Evolutionary conservation across 1,139 yeast genomes (phyloP).

Genomic region (Trichomonascaceae sp.): DNA sequence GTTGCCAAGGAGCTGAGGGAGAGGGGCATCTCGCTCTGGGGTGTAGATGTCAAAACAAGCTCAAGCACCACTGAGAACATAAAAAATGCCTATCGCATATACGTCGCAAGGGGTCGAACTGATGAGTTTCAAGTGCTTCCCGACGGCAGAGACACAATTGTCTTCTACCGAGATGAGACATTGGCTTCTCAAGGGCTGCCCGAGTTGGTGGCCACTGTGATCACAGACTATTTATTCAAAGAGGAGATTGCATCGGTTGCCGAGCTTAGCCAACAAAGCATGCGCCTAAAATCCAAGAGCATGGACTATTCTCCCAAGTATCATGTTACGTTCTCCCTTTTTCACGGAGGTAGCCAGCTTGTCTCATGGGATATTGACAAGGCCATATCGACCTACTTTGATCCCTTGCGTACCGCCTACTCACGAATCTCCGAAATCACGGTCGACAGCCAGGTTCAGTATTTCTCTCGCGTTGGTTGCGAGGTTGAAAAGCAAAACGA

Average conservation of each 20-base stretch:
- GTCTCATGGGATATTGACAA: slow-evolving; percentile 45
- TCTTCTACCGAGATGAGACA: slow-evolving; percentile 35
- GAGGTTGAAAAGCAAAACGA: slow-evolving; percentile 12
- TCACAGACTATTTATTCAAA: slow-evolving; percentile 40
- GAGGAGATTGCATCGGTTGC: slow-evolving; percentile 31
- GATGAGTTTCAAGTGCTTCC: slow-evolving; percentile 24
- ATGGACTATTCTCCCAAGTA: slow-evolving; percentile 50
- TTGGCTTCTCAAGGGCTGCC: slow-evolving; percentile 50
- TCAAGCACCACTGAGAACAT: slow-evolving; percentile 12
- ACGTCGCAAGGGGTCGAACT: slow-evolving; percentile 19
- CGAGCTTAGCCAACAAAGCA: neutral
- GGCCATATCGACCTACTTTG: slow-evolving; percentile 32
- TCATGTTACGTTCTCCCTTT: slow-evolving; percentile 53
- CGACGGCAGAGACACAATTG: slow-evolving; percentile 31
- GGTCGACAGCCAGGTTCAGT: slow-evolving; percentile 67
- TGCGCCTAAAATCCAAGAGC: too few relatives aligned
- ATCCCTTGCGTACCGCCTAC: slow-evolving; percentile 31
- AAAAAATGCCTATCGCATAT: slow-evolving; percentile 19
- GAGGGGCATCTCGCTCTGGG: slow-evolving; percentile 17
- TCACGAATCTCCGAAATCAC: slow-evolving; percentile 53
- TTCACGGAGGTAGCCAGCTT: slow-evolving; percentile 42
- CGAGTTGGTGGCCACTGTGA: slow-evolving; percentile 42
- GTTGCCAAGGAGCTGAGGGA: slow-evolving; percentile 21
- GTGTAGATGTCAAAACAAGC: slow-evolving; percentile 19
- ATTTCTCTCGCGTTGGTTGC: slow-evolving; percentile 36